Conservation (phyloP, 1,284 basidiomycete genomes). For the Mycena citricolor region DNA sequence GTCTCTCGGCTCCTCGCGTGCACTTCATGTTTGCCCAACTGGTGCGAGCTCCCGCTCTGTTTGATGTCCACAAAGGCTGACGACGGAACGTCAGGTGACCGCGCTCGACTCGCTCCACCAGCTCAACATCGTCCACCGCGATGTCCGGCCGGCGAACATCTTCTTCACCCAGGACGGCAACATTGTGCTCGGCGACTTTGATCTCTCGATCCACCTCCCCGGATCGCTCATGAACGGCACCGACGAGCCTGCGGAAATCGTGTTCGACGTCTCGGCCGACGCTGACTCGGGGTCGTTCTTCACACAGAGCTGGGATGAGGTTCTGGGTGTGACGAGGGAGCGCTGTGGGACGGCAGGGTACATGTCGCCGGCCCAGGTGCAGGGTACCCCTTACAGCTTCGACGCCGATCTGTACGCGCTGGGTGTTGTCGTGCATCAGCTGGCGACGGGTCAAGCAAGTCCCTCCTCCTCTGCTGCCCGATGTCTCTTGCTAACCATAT, state of each 20-base stretch:
- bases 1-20: no score
- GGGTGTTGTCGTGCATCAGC: constrained; percentile 20
- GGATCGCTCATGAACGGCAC: background rate
- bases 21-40: no score
- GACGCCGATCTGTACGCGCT: constrained; percentile 23
- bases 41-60: no score
- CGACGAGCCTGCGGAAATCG: background rate
- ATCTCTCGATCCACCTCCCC: constrained; percentile 16
- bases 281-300: constrained; percentile 9
- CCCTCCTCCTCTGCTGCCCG: no score
- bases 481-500: background rate
- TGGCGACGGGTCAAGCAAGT: constrained; percentile 24
- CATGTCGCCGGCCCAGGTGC: constrained; percentile 26
- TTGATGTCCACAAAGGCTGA: no score
- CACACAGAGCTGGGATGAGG: background rate
- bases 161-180: constrained; percentile 23
- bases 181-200: constrained; percentile 24
- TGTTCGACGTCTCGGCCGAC: constrained; percentile 1
- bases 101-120: constrained; percentile 19
- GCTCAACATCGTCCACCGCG: constrained; percentile 22
- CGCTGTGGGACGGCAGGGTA: constrained; percentile 24
- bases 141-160: constrained; percentile 26
- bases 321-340: background rate
- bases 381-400: constrained; percentile 10
- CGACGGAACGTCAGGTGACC: no score